A percentile compares a stretch with the other conserved stretches of the same genome.
These are phyloP conservation scores for Phallus indusiatus DNA, from an alignment of 768 basidiomycete genomes.

Conservation along the genomic window DNA sequence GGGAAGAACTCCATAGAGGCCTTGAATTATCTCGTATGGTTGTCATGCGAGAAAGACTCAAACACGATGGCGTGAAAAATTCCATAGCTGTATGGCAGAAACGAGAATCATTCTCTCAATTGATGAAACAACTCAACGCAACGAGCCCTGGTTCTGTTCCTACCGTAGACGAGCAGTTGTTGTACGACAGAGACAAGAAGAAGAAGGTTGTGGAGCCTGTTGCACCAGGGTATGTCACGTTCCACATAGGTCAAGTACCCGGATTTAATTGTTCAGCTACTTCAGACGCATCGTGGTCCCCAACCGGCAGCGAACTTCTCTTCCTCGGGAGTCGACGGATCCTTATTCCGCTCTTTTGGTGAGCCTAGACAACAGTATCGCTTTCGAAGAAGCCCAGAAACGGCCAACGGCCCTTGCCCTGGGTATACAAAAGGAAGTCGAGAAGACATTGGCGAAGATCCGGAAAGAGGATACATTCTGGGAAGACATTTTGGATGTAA, in stretches of 20 bases:
- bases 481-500: conserved; percentile 82
- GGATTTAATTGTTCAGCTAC: background rate
- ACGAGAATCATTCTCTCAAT: conserved; percentile 59
- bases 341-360: conserved; percentile 29
- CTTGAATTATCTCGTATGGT: conserved; percentile 65
- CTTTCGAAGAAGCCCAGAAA: conserved; percentile 41
- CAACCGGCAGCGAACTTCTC: conserved; percentile 24
- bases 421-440: conserved; percentile 52
- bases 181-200: conserved; percentile 70
- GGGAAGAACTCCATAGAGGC: conserved; percentile 62
- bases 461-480: conserved; percentile 72
- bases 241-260: background rate
- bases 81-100: conserved; percentile 69
- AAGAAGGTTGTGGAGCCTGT: conserved; percentile 24
- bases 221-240: conserved; percentile 18
- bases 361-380: conserved; percentile 24
- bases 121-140: conserved; percentile 47
- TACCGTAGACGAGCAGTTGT: conserved; percentile 62
- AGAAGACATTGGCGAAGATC: conserved; percentile 47
- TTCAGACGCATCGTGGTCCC: conserved; percentile 11
- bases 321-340: conserved; percentile 35
- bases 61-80: conserved; percentile 53
- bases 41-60: conserved; percentile 62
- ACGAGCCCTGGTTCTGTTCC: conserved; percentile 52
- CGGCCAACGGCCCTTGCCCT: conserved; percentile 59